These are phyloP conservation scores for Termitomyces sp. DNA, from an alignment of 768 basidiomycete genomes.

Conservation along the genomic window DNA sequence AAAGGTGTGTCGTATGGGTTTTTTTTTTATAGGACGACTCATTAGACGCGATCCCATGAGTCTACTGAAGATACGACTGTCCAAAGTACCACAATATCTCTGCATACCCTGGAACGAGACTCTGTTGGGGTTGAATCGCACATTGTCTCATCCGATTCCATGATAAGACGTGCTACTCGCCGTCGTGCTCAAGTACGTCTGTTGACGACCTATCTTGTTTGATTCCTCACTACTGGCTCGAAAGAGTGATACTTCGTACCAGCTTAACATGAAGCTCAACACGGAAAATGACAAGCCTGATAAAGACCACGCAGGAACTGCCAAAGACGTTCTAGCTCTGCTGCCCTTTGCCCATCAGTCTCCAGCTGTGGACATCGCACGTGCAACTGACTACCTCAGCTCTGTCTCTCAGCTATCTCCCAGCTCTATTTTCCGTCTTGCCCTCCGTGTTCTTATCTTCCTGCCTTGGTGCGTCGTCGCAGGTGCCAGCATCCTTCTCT, in stretches of 20 bases:
- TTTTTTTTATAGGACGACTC: background rate
- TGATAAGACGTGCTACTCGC: background rate
- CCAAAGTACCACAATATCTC: background rate
- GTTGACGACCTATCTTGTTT: background rate
- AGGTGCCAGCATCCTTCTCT: slow-evolving; percentile 35
- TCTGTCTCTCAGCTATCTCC: slow-evolving; percentile 3
- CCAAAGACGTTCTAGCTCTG: slow-evolving; percentile 9
- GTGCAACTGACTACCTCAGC: background rate
- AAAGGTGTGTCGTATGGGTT: background rate
- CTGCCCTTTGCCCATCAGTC: slow-evolving; percentile 12
- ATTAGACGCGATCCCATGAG: background rate
- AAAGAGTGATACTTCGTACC: too few relatives aligned
- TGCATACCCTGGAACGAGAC: background rate
- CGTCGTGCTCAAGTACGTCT: background rate
- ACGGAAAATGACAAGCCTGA: background rate
- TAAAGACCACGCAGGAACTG: slow-evolving; percentile 1
- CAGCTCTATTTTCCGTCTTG: slow-evolving; percentile 12
- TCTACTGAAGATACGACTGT: background rate
- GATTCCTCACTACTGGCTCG: too few relatives aligned
- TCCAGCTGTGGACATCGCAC: slow-evolving; percentile 3
- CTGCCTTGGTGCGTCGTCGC: slow-evolving; percentile 41
- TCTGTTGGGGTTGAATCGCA: background rate
- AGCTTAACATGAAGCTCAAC: background rate
- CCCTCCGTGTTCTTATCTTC: slow-evolving; percentile 27
- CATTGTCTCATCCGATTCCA: background rate